Evolutionary conservation across 2,329 filamentous ascomycete species (phyloP), one percentile per base, ranked within the genome.

Genomic region (Colletotrichum sp.): DNA sequence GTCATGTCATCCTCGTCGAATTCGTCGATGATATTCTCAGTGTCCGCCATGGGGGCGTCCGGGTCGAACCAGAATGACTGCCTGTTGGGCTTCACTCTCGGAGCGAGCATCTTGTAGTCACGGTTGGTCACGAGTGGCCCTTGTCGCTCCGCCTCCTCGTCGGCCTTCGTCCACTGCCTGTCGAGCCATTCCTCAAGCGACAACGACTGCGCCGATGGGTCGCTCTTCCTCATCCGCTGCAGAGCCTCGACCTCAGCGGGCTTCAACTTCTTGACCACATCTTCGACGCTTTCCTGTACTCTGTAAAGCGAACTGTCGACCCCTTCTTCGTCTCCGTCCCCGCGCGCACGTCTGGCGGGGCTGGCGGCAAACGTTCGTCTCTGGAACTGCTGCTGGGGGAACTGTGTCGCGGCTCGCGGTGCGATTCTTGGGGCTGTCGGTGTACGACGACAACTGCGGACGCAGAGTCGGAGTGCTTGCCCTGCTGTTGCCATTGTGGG

Each of bases 1-100:
- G 94, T 94, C 75, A 99, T 94, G 83, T 98, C 96, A 82, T 98
- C 94, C 78, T 95, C 94, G 78, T 94, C 90, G 83, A 94, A 95
- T 78, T 93, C 90, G 72, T 92, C 89, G 57, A 86, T 85, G 2
- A 87, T 85, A 78, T 92, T 88, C 76, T 92, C 88, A 22, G 84
- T 86, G 72, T 88, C 83, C 36, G 84, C 83, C 66, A 90, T 88
- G 16, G 84, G 82, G 78, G 90, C 89, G n/a, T 87, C 86, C 52
- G 87, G 85, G 78, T 88, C 86, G 80, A 85, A 88, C 88, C 89
- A 90, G 74, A 90, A 89, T 6, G 84, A 84, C 60, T 82, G 80
- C 78, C 79, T 85, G 78, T 84, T 84, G 15, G 83, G 82, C 71
- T 79, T 83, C 44, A 71, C 63, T n/a, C 75, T 68, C 39, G 75